Evolutionary conservation across 192 early-diverging fungal species (phyloP).

Genomic region (Podila epicladia): DNA sequence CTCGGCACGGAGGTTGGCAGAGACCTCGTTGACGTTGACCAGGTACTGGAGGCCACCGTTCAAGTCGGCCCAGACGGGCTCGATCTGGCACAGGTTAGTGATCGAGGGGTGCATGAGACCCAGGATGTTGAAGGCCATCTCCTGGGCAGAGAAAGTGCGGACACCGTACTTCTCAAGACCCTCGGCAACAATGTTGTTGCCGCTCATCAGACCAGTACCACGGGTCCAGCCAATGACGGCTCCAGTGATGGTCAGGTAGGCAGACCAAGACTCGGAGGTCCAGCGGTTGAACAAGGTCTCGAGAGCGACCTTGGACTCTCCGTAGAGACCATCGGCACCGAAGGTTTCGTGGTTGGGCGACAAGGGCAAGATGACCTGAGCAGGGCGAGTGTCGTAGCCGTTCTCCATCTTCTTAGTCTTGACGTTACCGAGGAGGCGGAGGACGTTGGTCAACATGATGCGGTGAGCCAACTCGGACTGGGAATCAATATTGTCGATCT

Average conservation of each 20-base stretch:
- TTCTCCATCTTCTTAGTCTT: conserved; percentile 82
- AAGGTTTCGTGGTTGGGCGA: conserved; percentile 98
- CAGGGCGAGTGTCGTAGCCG: conserved; percentile 85
- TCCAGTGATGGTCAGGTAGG: conserved; percentile 88
- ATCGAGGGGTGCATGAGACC: conserved; percentile 86
- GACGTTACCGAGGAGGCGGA: conserved; percentile 87
- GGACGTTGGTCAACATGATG: conserved; percentile 93
- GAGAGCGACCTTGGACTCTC: conserved; percentile 93
- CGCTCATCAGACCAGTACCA: conserved; percentile 94
- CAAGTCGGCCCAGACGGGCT: conserved; percentile 90
- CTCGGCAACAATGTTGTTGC: conserved; percentile 90
- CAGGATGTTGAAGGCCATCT: conserved; percentile 95
- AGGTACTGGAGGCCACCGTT: conserved; percentile 92
- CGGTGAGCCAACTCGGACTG: conserved; percentile 93
- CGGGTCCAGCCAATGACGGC: conserved; percentile 98
- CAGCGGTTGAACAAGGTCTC: conserved; percentile 94
- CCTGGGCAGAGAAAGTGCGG: conserved; percentile 89
- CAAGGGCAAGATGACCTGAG: conserved; percentile 87
- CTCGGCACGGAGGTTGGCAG: conserved; percentile 75
- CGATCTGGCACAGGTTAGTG: conserved; percentile 73
- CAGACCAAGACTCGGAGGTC: conserved; percentile 89
- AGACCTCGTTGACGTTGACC: conserved; percentile 84
- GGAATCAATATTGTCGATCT: conserved; percentile 86
- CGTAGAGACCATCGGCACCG: conserved; percentile 91
- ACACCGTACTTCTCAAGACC: conserved; percentile 89